phyloP scores from a whole-genome alignment of 192 early-diverging fungal species.

The Umbelopsis isabellina region DNA sequence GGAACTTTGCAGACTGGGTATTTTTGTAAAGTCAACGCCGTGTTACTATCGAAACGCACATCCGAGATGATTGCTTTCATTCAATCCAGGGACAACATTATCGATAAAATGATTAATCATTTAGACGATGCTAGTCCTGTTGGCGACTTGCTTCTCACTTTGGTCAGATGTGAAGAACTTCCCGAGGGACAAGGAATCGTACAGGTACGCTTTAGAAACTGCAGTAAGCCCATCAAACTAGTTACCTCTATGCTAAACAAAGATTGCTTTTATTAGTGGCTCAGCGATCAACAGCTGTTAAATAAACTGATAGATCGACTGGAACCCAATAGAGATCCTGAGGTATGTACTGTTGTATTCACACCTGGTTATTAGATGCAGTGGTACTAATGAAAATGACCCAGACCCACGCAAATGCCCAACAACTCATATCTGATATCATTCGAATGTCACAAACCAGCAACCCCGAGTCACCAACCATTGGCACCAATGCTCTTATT shows the following conservation, averaged over 20 bases:
- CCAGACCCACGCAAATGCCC: conserved; percentile 44
- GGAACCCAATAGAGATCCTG: conserved; percentile 79
- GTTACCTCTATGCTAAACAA: conserved; percentile 2
- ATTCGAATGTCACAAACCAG: conserved; percentile 47
- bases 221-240: conserved; percentile 20
- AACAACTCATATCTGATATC: conserved; percentile 47
- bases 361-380: neutral
- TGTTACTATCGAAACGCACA: conserved; percentile 88
- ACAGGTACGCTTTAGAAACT: conserved; percentile 51
- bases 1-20: conserved; percentile 75
- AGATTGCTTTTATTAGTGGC: conserved; percentile 64
- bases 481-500: conserved; percentile 42
- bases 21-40: conserved; percentile 89
- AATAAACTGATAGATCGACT: conserved; percentile 75
- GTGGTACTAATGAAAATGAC: neutral
- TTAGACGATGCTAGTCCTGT: conserved; percentile 59
- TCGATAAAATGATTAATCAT: conserved; percentile 80
- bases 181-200: conserved; percentile 85
- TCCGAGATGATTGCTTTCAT: conserved; percentile 89
- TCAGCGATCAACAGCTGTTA: conserved; percentile 81
- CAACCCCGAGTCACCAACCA: conserved; percentile 36
- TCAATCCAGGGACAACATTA: conserved; percentile 72
- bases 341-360: conserved; percentile 53
- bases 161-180: conserved; percentile 91
- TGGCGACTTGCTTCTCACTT: conserved; percentile 89